These are phyloP conservation scores for Taiwanofungus camphoratus DNA, from an alignment of 1,284 basidiomycete genomes.

Conservation along the genomic window DNA sequence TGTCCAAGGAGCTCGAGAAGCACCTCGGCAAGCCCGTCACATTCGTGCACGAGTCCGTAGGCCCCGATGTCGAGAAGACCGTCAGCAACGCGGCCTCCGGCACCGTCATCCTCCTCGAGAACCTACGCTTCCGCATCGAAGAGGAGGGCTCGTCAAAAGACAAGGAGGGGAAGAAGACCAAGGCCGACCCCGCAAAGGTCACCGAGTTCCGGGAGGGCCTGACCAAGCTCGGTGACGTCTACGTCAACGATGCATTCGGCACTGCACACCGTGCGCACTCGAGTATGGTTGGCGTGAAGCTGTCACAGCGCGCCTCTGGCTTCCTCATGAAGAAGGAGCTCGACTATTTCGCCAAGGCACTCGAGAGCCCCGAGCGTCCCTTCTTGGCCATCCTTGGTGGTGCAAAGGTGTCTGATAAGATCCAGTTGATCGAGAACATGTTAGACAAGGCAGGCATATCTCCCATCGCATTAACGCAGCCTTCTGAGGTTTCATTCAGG, in stretches of 20 bases:
- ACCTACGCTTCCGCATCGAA: constrained; percentile 97
- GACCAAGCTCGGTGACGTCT: constrained; percentile 93
- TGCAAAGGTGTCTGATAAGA: constrained; percentile 99
- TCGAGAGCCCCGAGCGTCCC: constrained; percentile 91
- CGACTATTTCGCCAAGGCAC: constrained; percentile 97
- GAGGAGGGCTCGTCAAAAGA: constrained; percentile 96
- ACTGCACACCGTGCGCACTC: constrained; percentile 98
- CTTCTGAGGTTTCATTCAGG: constrained; percentile 38
- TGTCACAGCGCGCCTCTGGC: constrained; percentile 91
- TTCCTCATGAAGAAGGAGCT: constrained; percentile 99
- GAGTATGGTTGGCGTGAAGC: constrained; percentile 95
- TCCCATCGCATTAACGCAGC: no score
- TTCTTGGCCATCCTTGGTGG: constrained; percentile 99
- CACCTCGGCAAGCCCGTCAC: constrained; percentile 68
- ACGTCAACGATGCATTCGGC: constrained; percentile 98
- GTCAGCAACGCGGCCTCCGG: constrained; percentile 72
- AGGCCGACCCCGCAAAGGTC: constrained; percentile 83
- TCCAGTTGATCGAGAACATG: constrained; percentile 98
- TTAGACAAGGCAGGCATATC: constrained; percentile 99
- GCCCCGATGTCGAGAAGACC: constrained; percentile 75
- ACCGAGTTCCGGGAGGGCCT: constrained; percentile 82
- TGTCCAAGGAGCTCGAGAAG: constrained; percentile 71
- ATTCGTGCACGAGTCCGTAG: constrained; percentile 87
- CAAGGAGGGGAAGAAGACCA: constrained; percentile 88
- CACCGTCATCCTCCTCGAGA: constrained; percentile 91